Percentiles rank a stretch among this genome's conserved stretches.
Conservation (phyloP, 495 filamentous ascomycete genomes). For the Talaromyces nanjingensis region DNA sequence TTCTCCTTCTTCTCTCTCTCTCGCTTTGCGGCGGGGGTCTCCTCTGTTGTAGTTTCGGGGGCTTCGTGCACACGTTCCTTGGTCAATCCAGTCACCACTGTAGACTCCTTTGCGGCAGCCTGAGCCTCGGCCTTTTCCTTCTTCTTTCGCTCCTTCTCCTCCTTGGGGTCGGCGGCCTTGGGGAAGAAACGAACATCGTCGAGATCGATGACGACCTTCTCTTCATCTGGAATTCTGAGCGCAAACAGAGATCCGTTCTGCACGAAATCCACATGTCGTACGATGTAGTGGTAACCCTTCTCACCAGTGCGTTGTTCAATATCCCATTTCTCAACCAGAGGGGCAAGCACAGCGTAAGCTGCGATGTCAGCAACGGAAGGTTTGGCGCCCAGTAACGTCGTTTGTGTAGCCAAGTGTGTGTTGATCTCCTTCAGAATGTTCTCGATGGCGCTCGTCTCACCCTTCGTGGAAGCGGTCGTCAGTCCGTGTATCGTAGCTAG, state of each 20-base stretch:
- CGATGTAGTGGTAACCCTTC: conserved; percentile 82
- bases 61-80: conserved; percentile 32
- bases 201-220: conserved; percentile 75
- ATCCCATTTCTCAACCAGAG: conserved; percentile 71
- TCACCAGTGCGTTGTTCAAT: conserved; percentile 86
- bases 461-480: conserved; percentile 48
- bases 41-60: conserved; percentile 31
- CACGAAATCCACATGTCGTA: conserved; percentile 88
- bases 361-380: conserved; percentile 85
- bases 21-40: conserved; percentile 31
- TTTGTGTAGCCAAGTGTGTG: conserved; percentile 76
- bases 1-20: conserved; percentile 50
- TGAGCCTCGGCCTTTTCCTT: conserved; percentile 69
- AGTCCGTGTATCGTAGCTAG: conserved; percentile 65
- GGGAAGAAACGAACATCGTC: conserved; percentile 77
- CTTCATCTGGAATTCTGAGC: conserved; percentile 58
- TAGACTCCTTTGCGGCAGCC: conserved; percentile 29
- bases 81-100: conserved; percentile 34
- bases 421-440: conserved; percentile 68
- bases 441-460: conserved; percentile 44
- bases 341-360: conserved; percentile 73
- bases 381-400: conserved; percentile 84
- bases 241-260: conserved; percentile 80
- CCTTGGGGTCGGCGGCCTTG: conserved; percentile 74
- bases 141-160: conserved; percentile 84